Base-by-base conservation (phyloP, 352 stramenopile genomes). In the Aphanomyces invadans region DNA sequence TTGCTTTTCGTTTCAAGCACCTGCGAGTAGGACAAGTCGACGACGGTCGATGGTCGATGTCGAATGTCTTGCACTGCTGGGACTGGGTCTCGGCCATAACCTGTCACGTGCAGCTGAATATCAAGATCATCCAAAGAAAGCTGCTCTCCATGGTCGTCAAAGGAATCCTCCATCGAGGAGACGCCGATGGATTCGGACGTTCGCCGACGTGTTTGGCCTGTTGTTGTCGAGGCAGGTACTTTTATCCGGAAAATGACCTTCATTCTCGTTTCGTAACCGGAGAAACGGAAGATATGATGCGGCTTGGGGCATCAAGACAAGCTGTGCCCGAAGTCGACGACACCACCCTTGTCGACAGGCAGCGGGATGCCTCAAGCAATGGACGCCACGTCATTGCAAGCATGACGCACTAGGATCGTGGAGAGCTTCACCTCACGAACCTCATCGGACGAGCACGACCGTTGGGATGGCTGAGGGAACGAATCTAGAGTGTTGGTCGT, bases 1-100 rank as follows among this genome's bases (percentile, higher is more conserved):
- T 64, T 64, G 55, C 55, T 64, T 46, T 64, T 64, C 11, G 55
- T 64, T 29, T 64, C 55, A 4, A 64, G 55, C 55, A 64, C 38
- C 26, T 51, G 36, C 36, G 55, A 64, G 55, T 51, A 64, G 5
- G 55, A 64, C 12, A 64, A 38, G 33, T 64, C 55, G 4, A 46
- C 9, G 15, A 52, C 38, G 3, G 55, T 12, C 1, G 36, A 52
- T 42, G 31, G 36, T 15, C 19, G 31, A 42, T 23, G 19, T 15
- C 23, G 28, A 19, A 12, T 19, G 11, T 45, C 53, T 9, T 46
- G 17, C 31, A 48, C 17, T 23, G n/a, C n/a, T n/a, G n/a, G n/a
- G n/a, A n/a, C n/a, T n/a, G 55, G 21, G 55, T 7, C 33, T 23
- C 29, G 49, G 11, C 49, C 49, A 38, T 57, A 57, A 17, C 49